These are phyloP conservation scores for Hanseniaspora gamundiae DNA, from an alignment of 1,139 yeast species.

Conservation along the genomic window DNA sequence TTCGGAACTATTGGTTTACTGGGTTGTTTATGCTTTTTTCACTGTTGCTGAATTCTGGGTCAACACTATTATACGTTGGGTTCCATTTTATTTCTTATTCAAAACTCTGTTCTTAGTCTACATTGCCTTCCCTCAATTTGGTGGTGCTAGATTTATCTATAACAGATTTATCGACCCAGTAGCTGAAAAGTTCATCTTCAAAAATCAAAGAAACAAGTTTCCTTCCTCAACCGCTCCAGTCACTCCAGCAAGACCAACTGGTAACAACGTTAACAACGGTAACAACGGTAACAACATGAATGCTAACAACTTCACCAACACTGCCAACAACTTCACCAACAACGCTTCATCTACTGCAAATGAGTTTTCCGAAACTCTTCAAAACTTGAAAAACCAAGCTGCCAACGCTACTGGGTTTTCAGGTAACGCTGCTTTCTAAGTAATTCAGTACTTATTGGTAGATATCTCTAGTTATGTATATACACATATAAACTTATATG, in stretches of 20 bases:
- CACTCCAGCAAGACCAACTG: not conserved
- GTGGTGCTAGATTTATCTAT: conserved; percentile 75
- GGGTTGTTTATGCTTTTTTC: conserved; percentile 93
- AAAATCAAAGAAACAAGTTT: not conserved
- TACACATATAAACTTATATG: no score
- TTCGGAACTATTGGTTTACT: conserved; percentile 78
- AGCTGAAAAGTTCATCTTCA: conserved; percentile 36
- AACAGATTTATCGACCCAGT: conserved; percentile 55
- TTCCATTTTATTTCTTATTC: conserved; percentile 92
- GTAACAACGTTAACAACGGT: not conserved
- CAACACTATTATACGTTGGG: conserved; percentile 79
- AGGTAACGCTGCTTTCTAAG: not conserved
- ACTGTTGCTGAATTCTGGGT: conserved; percentile 95
- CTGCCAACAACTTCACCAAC: no score
- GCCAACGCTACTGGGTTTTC: conserved; percentile 5
- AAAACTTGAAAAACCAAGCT: not conserved
- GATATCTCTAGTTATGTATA: no score
- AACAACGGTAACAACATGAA: not conserved
- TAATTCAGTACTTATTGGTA: no score
- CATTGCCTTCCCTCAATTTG: conserved; percentile 76
- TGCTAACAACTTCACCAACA: no score
- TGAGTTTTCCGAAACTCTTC: not conserved
- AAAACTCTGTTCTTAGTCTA: conserved; percentile 82
- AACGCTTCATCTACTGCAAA: not conserved
- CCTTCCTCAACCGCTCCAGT: not conserved